Percentiles rank a stretch among this genome's conserved stretches.
Evolutionary conservation across 2,329 filamentous ascomycete species (phyloP).

Genomic region (Hypoxylon sp.): DNA sequence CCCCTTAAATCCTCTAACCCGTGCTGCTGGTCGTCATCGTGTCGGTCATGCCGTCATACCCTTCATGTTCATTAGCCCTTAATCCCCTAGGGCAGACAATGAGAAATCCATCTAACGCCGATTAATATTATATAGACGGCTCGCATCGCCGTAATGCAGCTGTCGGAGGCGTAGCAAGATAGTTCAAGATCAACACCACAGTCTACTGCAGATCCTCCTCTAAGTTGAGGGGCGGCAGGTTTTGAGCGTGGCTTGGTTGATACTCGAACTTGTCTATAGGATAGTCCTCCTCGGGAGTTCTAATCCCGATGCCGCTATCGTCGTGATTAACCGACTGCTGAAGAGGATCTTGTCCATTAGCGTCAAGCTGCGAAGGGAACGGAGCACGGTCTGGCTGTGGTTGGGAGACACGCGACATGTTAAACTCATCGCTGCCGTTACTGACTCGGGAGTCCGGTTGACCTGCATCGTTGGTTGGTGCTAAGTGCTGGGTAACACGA

Average conservation of each 20-base stretch:
- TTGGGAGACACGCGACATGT: conserved; percentile 61
- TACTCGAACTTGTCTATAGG: conserved; percentile 72
- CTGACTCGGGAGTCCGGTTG: conserved; percentile 60
- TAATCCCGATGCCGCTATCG: conserved; percentile 82
- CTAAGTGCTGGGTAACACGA: conserved; percentile 55
- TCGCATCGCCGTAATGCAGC: background rate
- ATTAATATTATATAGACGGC: conserved; percentile 36
- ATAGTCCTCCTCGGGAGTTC: conserved; percentile 76
- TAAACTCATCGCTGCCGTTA: conserved; percentile 63
- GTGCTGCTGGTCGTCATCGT: conserved; percentile 45
- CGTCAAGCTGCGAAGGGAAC: conserved; percentile 63
- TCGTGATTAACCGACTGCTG: conserved; percentile 69
- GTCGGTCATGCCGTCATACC: conserved; percentile 47
- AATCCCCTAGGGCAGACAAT: conserved; percentile 32
- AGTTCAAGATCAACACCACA: background rate
- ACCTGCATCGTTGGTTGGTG: conserved; percentile 56
- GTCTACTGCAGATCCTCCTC: conserved; percentile 13
- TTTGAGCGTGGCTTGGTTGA: conserved; percentile 56
- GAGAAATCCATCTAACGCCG: conserved; percentile 34
- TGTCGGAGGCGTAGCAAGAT: background rate
- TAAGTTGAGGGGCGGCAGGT: conserved; percentile 51
- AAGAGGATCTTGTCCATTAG: conserved; percentile 61
- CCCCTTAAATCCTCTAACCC: conserved; percentile 29
- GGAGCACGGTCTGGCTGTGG: conserved; percentile 66
- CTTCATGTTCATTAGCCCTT: conserved; percentile 25